A percentile compares a stretch with the other conserved stretches of the same genome.
These are phyloP conservation scores for Pichia kluyveri DNA, from an alignment of 805 yeast genomes.

Conservation along the genomic window DNA sequence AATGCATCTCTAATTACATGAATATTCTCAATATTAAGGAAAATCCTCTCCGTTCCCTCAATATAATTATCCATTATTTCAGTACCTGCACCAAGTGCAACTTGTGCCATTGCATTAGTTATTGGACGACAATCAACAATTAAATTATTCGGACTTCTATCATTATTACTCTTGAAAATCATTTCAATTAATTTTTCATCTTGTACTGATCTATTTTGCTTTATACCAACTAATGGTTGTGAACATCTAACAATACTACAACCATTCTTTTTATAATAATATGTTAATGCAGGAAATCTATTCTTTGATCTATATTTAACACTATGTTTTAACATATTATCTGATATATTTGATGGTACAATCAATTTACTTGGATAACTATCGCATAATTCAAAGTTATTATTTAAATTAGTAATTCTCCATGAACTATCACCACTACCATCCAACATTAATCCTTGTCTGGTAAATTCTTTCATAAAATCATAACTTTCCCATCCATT, in stretches of 20 bases:
- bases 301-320: slow-evolving; percentile 78
- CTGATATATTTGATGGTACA: slow-evolving; percentile 73
- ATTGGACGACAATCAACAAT: slow-evolving; percentile 89
- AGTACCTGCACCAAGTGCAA: slow-evolving; percentile 96
- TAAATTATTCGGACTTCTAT: slow-evolving; percentile 33
- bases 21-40: slow-evolving; percentile 87
- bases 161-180: slow-evolving; percentile 54
- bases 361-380: slow-evolving; percentile 66
- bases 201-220: slow-evolving; percentile 79
- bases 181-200: slow-evolving; percentile 79
- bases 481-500: slow-evolving; percentile 71
- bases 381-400: slow-evolving; percentile 54
- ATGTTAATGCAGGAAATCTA: slow-evolving; percentile 75
- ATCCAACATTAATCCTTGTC: slow-evolving; percentile 49
- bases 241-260: slow-evolving; percentile 83
- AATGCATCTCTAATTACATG: slow-evolving; percentile 90
- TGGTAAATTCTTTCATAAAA: slow-evolving; percentile 50
- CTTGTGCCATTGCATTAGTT: slow-evolving; percentile 93
- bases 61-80: slow-evolving; percentile 82
- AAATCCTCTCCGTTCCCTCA: slow-evolving; percentile 48
- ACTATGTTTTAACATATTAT: slow-evolving; percentile 75
- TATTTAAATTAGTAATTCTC: slow-evolving; percentile 64
- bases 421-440: slow-evolving; percentile 31
- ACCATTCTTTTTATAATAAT: slow-evolving; percentile 58
- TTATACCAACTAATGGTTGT: slow-evolving; percentile 88